Evolutionary conservation across 805 yeast species (phyloP), one percentile per base, ranked within the genome.

Genomic region (Vanderwaltozyma yarrowii): DNA sequence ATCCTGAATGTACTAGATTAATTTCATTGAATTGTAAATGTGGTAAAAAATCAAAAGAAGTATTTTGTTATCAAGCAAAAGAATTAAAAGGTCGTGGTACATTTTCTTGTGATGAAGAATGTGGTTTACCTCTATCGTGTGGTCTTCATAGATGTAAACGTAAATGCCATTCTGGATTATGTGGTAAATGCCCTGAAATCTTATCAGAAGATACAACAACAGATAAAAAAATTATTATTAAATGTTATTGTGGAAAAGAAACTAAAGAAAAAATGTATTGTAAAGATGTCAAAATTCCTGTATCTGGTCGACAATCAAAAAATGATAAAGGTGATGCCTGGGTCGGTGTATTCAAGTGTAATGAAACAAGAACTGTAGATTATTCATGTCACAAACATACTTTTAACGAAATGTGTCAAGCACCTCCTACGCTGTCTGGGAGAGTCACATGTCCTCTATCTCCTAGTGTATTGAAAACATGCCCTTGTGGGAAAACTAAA

Each of bases 201-300:
- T 56, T 80, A 1, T 52, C 19, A 2, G 32, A 40, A 3, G 21
- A 35, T 30, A 35, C 44, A n/a, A 28, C 41, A 3, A 31, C 28
- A 8, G 34, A 27, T 6, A n/a, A 50, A 5, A 31, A 35, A 11
- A 17, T 23, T 10, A 21, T 50, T 10, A 70, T 71, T 1, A 57
- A 48, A 16, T 87, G 96, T 56, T 87, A 83, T 53, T 87, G 96
- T 64, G 95, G 95, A 0, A 64, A 67, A 26, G 66, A 73, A 9
- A 48, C 56, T 1, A 59, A 66, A 20, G 46, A 53, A 9, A 55
- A 75, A 1, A 47, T 59, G 8, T 41, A 39, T n/a, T 59, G 64
- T 46, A 46, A 14, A 49, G 62, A 45, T 76, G 87, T 56, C 48
- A 59, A 43, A 65, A 69, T 25, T 54, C 65, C 40, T 49, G 17